A percentile compares a stretch with the other conserved stretches of the same genome.
These are phyloP conservation scores for Amauroascus niger DNA, from an alignment of 2,329 filamentous ascomycete species.

Conservation along the genomic window DNA sequence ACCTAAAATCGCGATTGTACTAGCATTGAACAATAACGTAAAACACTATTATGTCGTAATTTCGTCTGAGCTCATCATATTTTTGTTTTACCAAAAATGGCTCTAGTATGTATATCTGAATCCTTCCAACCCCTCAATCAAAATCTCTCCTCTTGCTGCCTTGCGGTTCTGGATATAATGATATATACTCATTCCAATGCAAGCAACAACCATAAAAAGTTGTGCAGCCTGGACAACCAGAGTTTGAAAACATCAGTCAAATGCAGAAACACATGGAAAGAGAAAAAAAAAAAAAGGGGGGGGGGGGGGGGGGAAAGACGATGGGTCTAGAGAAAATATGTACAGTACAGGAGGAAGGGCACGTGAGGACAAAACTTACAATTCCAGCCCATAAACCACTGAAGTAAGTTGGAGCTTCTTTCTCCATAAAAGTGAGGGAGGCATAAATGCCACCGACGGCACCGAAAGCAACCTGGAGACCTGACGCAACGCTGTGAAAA, in stretches of 20 bases:
- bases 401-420: constrained; percentile 21
- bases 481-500: constrained; percentile 16
- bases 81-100: too few species aligned
- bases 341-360: background rate
- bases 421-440: constrained; percentile 18
- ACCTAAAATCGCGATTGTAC: too few species aligned
- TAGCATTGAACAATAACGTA: too few species aligned
- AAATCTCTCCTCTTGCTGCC: constrained; percentile 26
- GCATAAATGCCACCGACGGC: constrained; percentile 21
- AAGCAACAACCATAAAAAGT: constrained; percentile 21
- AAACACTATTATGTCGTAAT: too few species aligned
- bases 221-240: constrained; percentile 11
- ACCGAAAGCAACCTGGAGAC: constrained; percentile 16
- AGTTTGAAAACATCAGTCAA: background rate
- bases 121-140: constrained; percentile 28
- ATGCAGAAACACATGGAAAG: background rate
- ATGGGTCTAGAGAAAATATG: background rate
- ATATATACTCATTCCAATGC: constrained; percentile 22
- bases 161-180: constrained; percentile 27
- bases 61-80: too few species aligned
- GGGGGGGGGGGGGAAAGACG: background rate
- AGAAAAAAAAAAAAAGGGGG: background rate
- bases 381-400: constrained; percentile 19
- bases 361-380: constrained; percentile 1
- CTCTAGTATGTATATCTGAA: constrained; percentile 26